Conservation (phyloP, 192 early-diverging fungal genomes). For the Linnemannia exigua region DNA sequence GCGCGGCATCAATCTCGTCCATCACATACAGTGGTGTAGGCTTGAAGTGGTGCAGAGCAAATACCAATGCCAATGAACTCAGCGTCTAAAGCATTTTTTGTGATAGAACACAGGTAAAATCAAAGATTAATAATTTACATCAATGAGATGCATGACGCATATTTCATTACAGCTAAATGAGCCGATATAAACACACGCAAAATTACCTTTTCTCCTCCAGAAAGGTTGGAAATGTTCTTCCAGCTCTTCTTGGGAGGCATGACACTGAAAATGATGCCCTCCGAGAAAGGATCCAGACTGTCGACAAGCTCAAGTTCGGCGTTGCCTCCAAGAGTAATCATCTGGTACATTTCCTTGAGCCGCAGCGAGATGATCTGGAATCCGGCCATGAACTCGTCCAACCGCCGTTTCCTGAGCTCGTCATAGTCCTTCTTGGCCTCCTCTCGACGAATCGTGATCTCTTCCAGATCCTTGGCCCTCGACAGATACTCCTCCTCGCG, state of each 20-base stretch:
- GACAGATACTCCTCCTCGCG: constrained; percentile 81
- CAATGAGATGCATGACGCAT: neutral
- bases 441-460: constrained; percentile 81
- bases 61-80: constrained; percentile 98
- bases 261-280: constrained; percentile 98
- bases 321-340: constrained; percentile 98
- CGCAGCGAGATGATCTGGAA: constrained; percentile 94
- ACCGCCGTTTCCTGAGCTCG: constrained; percentile 77
- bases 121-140: neutral
- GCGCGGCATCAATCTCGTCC: constrained; percentile 99
- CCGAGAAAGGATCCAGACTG: constrained; percentile 97
- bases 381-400: constrained; percentile 96
- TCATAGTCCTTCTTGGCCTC: constrained; percentile 81
- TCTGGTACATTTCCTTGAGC: constrained; percentile 99
- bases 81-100: constrained; percentile 73
- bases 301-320: constrained; percentile 99
- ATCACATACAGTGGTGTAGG: constrained; percentile 99
- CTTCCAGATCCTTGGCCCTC: constrained; percentile 81
- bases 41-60: constrained; percentile 99
- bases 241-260: constrained; percentile 99
- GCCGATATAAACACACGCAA: neutral
- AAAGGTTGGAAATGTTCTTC: constrained; percentile 99
- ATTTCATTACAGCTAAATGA: neutral
- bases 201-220: constrained; percentile 98
- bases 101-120: neutral